These are phyloP conservation scores for Candida manassasensis DNA, from an alignment of 805 yeast genomes.

Conservation along the genomic window DNA sequence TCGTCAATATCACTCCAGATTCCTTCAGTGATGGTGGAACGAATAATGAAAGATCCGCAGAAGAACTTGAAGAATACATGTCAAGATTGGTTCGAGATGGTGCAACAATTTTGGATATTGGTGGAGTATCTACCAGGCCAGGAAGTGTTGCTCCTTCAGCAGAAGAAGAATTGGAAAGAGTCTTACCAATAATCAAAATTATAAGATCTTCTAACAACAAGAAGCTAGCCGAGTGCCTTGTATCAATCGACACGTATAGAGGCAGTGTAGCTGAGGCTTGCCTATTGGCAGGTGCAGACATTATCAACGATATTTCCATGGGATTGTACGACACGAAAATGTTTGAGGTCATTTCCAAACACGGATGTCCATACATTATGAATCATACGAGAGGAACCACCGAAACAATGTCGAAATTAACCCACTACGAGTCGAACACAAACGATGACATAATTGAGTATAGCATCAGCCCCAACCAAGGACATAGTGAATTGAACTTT, in stretches of 20 bases:
- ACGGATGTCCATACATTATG: constrained; percentile 72
- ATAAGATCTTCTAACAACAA: constrained; percentile 44
- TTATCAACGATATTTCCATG: constrained; percentile 85
- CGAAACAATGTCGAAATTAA: constrained; percentile 59
- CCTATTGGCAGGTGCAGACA: constrained; percentile 76
- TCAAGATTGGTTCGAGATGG: constrained; percentile 49
- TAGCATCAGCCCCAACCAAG: constrained; percentile 21
- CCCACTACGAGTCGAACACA: constrained; percentile 45
- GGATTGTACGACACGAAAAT: constrained; percentile 67
- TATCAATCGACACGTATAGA: constrained; percentile 89
- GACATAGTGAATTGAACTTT: constrained; percentile 16
- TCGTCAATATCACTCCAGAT: constrained; percentile 87
- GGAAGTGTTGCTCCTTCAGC: constrained; percentile 58
- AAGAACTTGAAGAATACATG: constrained; percentile 43
- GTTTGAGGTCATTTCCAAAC: constrained; percentile 62
- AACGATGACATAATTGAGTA: constrained; percentile 36
- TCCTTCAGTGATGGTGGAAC: constrained; percentile 90
- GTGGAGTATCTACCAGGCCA: constrained; percentile 94
- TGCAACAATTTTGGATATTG: constrained; percentile 81
- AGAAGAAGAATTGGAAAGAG: constrained; percentile 66
- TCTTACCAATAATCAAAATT: constrained; percentile 63
- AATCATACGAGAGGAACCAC: constrained; percentile 87
- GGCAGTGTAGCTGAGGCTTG: constrained; percentile 67
- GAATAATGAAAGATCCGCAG: constrained; percentile 24
- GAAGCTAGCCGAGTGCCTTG: constrained; percentile 38